A percentile compares a stretch with the other conserved stretches of the same genome.
Evolutionary conservation across 805 yeast species (phyloP).

Genomic region (Metahyphopichia silvanorum): DNA sequence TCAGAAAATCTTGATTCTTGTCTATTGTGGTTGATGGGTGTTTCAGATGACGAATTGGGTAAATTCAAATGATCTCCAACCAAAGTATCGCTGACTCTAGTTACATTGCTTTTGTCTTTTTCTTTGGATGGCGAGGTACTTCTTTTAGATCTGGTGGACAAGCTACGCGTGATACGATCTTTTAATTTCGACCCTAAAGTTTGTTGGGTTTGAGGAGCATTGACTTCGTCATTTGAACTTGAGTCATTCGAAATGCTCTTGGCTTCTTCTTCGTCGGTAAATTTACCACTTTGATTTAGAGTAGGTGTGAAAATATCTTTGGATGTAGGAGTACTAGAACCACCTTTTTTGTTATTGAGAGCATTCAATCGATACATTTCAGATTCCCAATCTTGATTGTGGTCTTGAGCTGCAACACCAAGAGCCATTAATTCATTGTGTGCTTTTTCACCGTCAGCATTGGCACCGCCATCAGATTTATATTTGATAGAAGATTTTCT

Average conservation of each 20-base stretch:
- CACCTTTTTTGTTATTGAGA: conserved; percentile 13
- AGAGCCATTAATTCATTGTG: conserved; percentile 62
- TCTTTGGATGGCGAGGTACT: neutral
- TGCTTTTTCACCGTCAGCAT: conserved; percentile 17
- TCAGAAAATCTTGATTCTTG: conserved; percentile 19
- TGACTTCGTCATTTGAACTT: conserved; percentile 3
- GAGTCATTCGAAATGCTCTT: conserved; percentile 5
- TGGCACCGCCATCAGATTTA: conserved; percentile 23
- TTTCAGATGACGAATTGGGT: conserved; percentile 5
- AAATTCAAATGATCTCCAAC: conserved; percentile 13
- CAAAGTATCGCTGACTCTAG: conserved; percentile 25
- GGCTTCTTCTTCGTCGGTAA: conserved; percentile 6
- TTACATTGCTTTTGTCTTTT: conserved; percentile 4
- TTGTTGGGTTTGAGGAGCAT: conserved; percentile 1
- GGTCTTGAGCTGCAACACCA: conserved; percentile 82
- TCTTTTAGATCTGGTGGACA: conserved; percentile 15
- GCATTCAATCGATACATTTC: conserved; percentile 54
- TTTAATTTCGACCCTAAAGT: conserved; percentile 43
- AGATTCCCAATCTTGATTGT: conserved; percentile 68
- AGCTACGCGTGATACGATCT: conserved; percentile 41
- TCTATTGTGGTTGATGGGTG: conserved; percentile 16
- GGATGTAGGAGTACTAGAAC: conserved; percentile 1
- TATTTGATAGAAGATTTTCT: conserved; percentile 34
- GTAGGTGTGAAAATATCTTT: conserved; percentile 28
- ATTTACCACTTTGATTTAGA: conserved; percentile 25